A percentile compares a stretch with the other conserved stretches of the same genome.
Conservation (phyloP, 106 monocot species). For the Apostasia ramifera region DNA sequence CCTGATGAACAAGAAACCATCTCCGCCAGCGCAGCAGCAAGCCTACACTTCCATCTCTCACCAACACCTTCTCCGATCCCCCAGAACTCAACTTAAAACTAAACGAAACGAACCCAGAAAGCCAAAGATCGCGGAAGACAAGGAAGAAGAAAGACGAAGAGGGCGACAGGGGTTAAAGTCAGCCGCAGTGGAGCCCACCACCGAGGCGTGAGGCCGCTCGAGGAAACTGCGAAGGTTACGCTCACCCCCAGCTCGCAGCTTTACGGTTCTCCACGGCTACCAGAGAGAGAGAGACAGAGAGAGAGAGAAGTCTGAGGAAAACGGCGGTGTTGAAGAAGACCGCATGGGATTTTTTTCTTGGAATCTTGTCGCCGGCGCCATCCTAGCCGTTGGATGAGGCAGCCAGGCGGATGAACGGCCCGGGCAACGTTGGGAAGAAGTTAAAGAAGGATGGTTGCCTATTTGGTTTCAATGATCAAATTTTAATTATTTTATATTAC, state of each 20-base stretch:
- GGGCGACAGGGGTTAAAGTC: background rate
- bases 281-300: background rate
- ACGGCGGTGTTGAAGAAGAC: constrained; percentile 5
- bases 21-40: constrained; percentile 4
- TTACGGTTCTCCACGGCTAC: background rate
- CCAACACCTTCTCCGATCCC: constrained; percentile 2
- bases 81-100: background rate
- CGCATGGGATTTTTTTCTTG: background rate
- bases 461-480: no score
- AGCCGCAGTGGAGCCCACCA: no score
- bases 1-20: background rate
- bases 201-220: no score
- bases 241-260: background rate
- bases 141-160: background rate
- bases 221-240: background rate
- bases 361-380: constrained; percentile 2
- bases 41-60: constrained; percentile 3
- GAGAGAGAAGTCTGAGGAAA: background rate
- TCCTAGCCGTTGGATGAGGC: background rate
- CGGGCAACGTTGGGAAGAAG: no score
- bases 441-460: no score
- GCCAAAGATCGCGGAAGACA: background rate
- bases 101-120: background rate
- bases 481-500: no score
- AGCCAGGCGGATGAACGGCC: no score